These are phyloP conservation scores for Gossypium anomalum DNA, from an alignment of 345 rosid genomes.

Conservation along the genomic window DNA sequence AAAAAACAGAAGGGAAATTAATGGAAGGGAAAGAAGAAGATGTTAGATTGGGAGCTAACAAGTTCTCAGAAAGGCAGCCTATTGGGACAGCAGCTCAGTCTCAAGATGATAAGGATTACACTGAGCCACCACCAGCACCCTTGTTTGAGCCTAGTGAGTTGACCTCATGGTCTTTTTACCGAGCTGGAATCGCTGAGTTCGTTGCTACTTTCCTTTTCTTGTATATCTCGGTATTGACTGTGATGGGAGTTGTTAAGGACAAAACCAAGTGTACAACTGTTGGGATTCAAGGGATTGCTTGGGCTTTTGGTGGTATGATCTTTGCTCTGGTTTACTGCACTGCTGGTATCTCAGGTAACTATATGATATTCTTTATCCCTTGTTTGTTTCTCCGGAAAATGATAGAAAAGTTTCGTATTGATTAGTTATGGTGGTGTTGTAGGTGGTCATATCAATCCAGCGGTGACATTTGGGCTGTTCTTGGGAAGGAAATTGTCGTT, in stretches of 20 bases:
- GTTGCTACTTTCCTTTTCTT: conserved; percentile 48
- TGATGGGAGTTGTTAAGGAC: conserved; percentile 42
- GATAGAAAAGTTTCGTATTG: too few relatives aligned
- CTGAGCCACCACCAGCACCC: conserved; percentile 49
- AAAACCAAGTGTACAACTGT: conserved; percentile 35
- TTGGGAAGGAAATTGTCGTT: conserved; percentile 48
- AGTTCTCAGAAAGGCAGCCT: conserved; percentile 48
- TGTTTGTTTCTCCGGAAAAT: too few relatives aligned
- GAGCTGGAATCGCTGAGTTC: conserved; percentile 55
- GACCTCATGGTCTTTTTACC: conserved; percentile 46
- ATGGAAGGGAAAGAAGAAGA: conserved; percentile 52
- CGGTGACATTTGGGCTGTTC: conserved; percentile 46
- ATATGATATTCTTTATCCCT: too few relatives aligned
- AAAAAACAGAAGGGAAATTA: not conserved
- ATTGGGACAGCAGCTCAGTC: conserved; percentile 51
- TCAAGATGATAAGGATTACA: conserved; percentile 40
- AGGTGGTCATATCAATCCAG: conserved; percentile 53
- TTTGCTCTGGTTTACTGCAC: conserved; percentile 61
- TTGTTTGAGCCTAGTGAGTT: conserved; percentile 36
- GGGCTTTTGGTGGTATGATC: conserved; percentile 68
- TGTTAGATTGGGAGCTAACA: conserved; percentile 53
- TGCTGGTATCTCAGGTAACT: conserved; percentile 50
- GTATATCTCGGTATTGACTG: conserved; percentile 43
- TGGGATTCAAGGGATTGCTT: conserved; percentile 59
- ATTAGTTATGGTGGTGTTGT: not conserved